These are phyloP conservation scores for Zoysia pacifica DNA, from an alignment of 176 grass and related monocot genomes.

Conservation along the genomic window DNA sequence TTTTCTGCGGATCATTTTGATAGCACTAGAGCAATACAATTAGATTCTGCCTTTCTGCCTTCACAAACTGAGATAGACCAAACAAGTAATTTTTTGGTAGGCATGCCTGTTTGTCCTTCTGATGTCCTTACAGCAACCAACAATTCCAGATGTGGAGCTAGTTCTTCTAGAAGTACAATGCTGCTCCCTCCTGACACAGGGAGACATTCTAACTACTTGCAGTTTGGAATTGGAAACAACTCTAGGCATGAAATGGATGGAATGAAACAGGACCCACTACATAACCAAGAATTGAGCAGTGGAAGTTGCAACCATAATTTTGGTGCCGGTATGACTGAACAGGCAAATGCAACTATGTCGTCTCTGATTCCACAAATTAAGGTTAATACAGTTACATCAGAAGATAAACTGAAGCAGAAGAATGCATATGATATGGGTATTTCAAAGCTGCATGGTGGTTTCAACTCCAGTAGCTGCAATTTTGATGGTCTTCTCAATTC, in stretches of 20 bases:
- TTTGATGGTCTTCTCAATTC: constrained; percentile 80
- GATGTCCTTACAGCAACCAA: constrained; percentile 42
- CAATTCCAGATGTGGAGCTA: constrained; percentile 39
- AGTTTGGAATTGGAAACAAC: constrained; percentile 53
- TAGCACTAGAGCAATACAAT: constrained; percentile 27
- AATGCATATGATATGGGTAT: constrained; percentile 47
- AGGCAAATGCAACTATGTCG: constrained; percentile 34
- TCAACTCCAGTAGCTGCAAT: constrained; percentile 61
- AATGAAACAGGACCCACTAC: constrained; percentile 46
- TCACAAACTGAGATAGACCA: constrained; percentile 26
- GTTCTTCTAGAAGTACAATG: constrained; percentile 43
- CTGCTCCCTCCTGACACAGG: constrained; percentile 37
- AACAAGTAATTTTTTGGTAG: constrained; percentile 36
- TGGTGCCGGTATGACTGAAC: constrained; percentile 39
- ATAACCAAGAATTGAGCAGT: constrained; percentile 48
- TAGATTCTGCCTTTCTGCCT: constrained; percentile 36
- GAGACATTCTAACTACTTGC: constrained; percentile 49
- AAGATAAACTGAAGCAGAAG: constrained; percentile 54
- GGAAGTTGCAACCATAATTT: constrained; percentile 46
- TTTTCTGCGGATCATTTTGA: constrained; percentile 49
- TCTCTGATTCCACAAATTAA: constrained; percentile 38
- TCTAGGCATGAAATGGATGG: constrained; percentile 48
- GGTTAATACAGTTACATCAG: constrained; percentile 40
- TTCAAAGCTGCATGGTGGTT: constrained; percentile 60
- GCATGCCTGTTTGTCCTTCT: constrained; percentile 31